Evolutionary conservation across 1,284 basidiomycete species (phyloP).

Genomic region (Tilletia indica): DNA sequence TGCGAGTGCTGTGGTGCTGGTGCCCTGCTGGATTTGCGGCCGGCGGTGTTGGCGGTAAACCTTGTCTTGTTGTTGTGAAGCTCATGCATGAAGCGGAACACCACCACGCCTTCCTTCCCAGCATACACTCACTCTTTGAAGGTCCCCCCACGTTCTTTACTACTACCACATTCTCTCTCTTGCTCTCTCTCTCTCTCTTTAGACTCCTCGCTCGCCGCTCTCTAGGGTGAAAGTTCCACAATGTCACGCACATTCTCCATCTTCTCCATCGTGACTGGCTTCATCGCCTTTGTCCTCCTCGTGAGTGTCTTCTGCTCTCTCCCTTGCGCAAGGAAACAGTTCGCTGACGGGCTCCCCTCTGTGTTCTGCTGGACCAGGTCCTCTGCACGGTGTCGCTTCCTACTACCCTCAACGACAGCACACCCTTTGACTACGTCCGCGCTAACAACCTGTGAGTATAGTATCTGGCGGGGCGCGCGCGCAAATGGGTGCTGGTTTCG

Average conservation of each 20-base stretch:
- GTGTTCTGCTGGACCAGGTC: conserved; percentile 9
- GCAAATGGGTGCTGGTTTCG: background rate
- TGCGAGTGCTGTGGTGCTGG: background rate
- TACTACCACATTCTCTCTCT: background rate
- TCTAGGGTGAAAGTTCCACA: background rate
- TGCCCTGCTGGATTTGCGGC: no score
- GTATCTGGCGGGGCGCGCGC: no score
- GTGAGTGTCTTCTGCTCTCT: background rate
- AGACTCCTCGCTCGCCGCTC: background rate
- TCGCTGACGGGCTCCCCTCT: no score
- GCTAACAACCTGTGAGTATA: background rate
- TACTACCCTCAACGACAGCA: conserved; percentile 31
- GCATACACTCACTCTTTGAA: no score
- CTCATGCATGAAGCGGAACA: no score
- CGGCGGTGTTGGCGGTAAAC: no score
- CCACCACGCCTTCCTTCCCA: no score
- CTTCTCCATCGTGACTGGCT: conserved; percentile 14
- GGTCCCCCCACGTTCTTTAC: background rate
- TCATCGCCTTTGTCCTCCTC: conserved; percentile 13
- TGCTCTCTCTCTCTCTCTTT: background rate
- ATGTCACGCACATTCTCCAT: conserved; percentile 11
- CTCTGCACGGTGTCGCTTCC: conserved; percentile 34
- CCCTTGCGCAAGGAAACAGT: no score
- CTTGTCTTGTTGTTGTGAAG: no score
- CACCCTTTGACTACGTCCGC: conserved; percentile 33